phyloP scores from a whole-genome alignment of 352 stramenopile species.

The Heterotrichella gracilis region DNA sequence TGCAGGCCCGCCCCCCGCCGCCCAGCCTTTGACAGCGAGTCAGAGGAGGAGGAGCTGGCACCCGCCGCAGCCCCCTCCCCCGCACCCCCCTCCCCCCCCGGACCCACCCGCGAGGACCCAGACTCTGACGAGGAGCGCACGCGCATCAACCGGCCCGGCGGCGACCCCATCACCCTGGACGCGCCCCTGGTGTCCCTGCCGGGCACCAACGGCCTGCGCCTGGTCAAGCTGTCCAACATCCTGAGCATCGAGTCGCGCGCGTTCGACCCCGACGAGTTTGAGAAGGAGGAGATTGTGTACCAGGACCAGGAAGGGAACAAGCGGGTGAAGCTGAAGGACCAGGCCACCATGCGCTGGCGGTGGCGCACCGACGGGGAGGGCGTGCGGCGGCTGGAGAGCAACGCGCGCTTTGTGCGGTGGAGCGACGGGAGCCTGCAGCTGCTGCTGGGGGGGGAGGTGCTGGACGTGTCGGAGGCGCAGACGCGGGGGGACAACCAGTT shows the following conservation, averaged over 20 bases:
- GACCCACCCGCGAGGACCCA: too few species aligned
- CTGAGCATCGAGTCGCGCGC: constrained; percentile 13
- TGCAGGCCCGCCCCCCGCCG: too few species aligned
- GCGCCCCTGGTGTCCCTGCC: too few species aligned
- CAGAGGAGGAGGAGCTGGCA: too few species aligned
- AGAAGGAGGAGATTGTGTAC: constrained; percentile 7
- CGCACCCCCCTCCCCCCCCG: too few species aligned
- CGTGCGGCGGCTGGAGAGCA: constrained; percentile 25
- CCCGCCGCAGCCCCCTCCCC: too few species aligned
- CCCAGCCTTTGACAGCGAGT: too few species aligned
- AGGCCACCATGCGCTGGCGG: constrained; percentile 28
- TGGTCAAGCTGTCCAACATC: constrained; percentile 14
- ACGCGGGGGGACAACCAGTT: constrained; percentile 14
- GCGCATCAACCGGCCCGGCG: too few species aligned
- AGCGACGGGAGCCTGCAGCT: constrained; percentile 30
- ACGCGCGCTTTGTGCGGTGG: constrained; percentile 32
- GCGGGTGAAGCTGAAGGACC: not conserved
- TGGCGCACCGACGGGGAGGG: constrained; percentile 25
- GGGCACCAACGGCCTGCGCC: too few species aligned
- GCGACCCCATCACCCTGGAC: too few species aligned
- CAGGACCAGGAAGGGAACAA: constrained; percentile 12
- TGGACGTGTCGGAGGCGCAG: constrained; percentile 26
- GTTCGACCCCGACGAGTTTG: constrained; percentile 11
- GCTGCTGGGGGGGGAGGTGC: constrained; percentile 30
- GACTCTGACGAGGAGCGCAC: too few species aligned